Evolutionary conservation across 176 grass and related monocot genomes (phyloP).

Genomic region (Rhipidocladum racemiflorum): DNA sequence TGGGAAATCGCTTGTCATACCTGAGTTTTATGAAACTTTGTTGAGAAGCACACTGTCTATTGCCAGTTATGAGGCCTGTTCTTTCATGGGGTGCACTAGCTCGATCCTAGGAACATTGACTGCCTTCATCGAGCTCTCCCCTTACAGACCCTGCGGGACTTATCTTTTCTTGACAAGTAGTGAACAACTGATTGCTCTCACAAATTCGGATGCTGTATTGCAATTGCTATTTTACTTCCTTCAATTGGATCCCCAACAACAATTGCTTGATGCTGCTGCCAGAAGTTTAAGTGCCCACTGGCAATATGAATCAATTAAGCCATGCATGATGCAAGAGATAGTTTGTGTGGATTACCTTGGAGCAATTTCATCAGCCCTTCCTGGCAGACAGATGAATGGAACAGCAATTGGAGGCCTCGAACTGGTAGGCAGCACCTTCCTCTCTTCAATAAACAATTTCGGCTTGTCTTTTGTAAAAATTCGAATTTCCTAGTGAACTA

Average conservation of each 20-base stretch:
- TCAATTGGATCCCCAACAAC: slow-evolving; percentile 64
- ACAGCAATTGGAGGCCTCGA: slow-evolving; percentile 53
- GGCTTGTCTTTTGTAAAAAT: background rate
- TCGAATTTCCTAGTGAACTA: background rate
- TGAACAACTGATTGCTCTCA: slow-evolving; percentile 50
- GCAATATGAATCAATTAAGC: slow-evolving; percentile 69
- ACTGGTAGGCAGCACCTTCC: slow-evolving; percentile 47
- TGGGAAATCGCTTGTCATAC: slow-evolving; percentile 43
- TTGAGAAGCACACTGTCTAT: slow-evolving; percentile 73
- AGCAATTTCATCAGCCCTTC: slow-evolving; percentile 42
- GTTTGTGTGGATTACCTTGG: slow-evolving; percentile 52
- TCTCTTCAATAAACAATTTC: background rate
- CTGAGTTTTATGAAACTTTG: slow-evolving; percentile 62
- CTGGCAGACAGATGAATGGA: slow-evolving; percentile 34
- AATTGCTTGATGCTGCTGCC: slow-evolving; percentile 57
- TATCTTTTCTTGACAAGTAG: slow-evolving; percentile 60
- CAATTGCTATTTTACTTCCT: slow-evolving; percentile 85
- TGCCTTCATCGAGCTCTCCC: slow-evolving; percentile 81
- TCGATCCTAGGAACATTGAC: slow-evolving; percentile 68
- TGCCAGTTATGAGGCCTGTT: slow-evolving; percentile 78
- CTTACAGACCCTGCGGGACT: slow-evolving; percentile 80
- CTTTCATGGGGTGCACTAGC: slow-evolving; percentile 91
- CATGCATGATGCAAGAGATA: slow-evolving; percentile 46
- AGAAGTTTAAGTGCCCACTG: slow-evolving; percentile 79
- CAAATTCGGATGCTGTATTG: slow-evolving; percentile 79